Evolutionary conservation across 257 asterid genomes (phyloP), one percentile per base, ranked within the genome.

Genomic region (Fraxinus pennsylvanica): DNA sequence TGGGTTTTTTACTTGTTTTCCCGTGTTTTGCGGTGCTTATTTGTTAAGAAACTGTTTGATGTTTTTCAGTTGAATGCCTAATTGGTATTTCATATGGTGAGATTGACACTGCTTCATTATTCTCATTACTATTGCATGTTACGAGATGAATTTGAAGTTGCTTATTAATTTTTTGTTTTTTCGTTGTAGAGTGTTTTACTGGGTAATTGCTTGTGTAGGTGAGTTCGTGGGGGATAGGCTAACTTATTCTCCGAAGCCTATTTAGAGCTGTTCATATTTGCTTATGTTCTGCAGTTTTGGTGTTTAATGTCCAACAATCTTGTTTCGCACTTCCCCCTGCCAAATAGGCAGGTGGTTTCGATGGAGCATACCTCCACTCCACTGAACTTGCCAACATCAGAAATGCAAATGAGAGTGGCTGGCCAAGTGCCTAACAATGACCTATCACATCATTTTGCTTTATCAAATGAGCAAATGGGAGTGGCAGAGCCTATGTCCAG

Each of bases 291-390:
- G 13, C 57, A 79, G 33, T 72, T 21, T 73, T 75, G 77, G 81
- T 73, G 76, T 52, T 68, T 65, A 79, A 86, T 90, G 88, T 90
- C 89, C 81, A 87, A 86, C 82, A 77, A 86, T 77, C 84, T 86
- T 81, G 85, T 84, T 79, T 82, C 91, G 4, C 84, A 82, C 75
- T 88, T 83, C 82, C 86, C 86, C 17, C 80, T 80, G 30, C 76
- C 85, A 65, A 86, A 74, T 82, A 69, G 87, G 76, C 88, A 85
- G 80, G 79, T 85, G 85, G 83, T 73, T 77, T 85, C 83, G 82
- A 88, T 91, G 94, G 98, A 89, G 82, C 87, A 86, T 59, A 79
- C 80, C 73, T 81, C 97, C 68, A 84, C 76, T 68, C 78, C 85
- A 76, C 52, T 87, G 45, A 84, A 87, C 76, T 82, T 88, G 78